Evolutionary conservation across 108 stramenopile species (phyloP).

Genomic region (Mayamaea pseudoterrestris): DNA sequence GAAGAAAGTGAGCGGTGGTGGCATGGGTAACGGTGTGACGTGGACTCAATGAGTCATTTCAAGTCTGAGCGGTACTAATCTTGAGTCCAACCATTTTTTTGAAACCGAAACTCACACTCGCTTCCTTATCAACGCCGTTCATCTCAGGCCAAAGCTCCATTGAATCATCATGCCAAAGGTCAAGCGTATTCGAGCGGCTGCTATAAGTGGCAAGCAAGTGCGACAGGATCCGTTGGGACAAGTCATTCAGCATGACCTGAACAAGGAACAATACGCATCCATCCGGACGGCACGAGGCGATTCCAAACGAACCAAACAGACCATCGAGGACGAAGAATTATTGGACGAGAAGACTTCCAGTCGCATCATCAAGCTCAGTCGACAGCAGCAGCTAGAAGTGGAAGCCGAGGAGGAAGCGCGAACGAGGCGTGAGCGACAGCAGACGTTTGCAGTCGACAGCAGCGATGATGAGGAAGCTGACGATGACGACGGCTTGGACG

Average conservation of each 20-base stretch:
- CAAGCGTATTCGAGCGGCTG: constrained; percentile 35
- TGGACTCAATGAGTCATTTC: no score
- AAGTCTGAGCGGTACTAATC: no score
- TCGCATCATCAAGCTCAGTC: constrained; percentile 52
- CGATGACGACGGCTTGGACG: constrained; percentile 32
- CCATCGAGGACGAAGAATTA: constrained; percentile 17
- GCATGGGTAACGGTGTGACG: no score
- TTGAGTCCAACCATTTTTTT: no score
- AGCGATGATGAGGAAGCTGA: constrained; percentile 52
- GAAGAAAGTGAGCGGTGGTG: no score
- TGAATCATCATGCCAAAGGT: constrained; percentile 57
- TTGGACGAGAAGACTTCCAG: constrained; percentile 49
- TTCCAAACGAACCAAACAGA: constrained; percentile 7
- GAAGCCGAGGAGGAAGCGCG: constrained; percentile 34
- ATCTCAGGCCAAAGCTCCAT: no score
- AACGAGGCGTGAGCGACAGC: constrained; percentile 9
- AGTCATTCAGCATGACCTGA: constrained; percentile 58
- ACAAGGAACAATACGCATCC: constrained; percentile 57
- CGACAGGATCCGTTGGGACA: constrained; percentile 82
- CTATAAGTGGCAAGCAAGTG: constrained; percentile 15
- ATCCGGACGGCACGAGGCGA: constrained; percentile 15
- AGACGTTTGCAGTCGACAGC: constrained; percentile 3
- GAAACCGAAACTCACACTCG: no score
- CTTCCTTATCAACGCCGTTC: no score
- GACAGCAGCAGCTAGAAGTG: constrained; percentile 56